These are phyloP conservation scores for Heliamphora exappendiculata DNA, from an alignment of 148 eudicot genomes.

Conservation along the genomic window DNA sequence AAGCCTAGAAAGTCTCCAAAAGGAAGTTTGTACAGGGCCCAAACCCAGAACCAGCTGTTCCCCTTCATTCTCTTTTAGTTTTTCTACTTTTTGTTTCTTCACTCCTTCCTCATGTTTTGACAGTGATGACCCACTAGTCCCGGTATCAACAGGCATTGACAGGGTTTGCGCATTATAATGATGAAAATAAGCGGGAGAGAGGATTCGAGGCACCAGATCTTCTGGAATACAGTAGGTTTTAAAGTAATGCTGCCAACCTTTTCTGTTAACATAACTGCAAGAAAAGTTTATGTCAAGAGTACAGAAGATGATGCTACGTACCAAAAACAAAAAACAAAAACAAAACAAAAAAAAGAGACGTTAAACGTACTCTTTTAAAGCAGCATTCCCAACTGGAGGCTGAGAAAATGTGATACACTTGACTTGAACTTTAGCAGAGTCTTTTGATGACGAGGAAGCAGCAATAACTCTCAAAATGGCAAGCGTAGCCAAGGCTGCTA, in stretches of 20 bases:
- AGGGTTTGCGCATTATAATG: slow-evolving; percentile 66
- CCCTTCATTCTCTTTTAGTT: slow-evolving; percentile 48
- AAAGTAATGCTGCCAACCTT: slow-evolving; percentile 94
- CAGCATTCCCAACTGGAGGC: slow-evolving; percentile 99
- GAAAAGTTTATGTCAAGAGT: neutral
- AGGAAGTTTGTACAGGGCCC: slow-evolving; percentile 84
- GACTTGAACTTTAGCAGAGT: slow-evolving; percentile 69
- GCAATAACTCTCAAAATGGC: slow-evolving; percentile 91
- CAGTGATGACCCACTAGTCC: slow-evolving; percentile 23
- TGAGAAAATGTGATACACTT: slow-evolving; percentile 98
- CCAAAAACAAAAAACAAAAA: neutral
- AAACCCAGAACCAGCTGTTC: slow-evolving; percentile 89
- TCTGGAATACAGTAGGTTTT: slow-evolving; percentile 98
- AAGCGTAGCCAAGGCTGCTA: slow-evolving; percentile 94
- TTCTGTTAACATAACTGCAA: slow-evolving; percentile 76
- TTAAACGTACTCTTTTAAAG: slow-evolving; percentile 76
- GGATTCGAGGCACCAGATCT: slow-evolving; percentile 86
- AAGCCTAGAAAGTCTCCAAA: slow-evolving; percentile 92
- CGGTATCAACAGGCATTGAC: slow-evolving; percentile 23
- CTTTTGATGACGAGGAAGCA: slow-evolving; percentile 52
- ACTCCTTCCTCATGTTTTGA: slow-evolving; percentile 26
- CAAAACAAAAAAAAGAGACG: neutral
- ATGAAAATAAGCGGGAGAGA: slow-evolving; percentile 98
- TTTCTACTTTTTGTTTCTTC: slow-evolving; percentile 41
- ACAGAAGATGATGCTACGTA: neutral